Base-by-base conservation (phyloP, 1,284 basidiomycete genomes). In the Somion occarium region DNA sequence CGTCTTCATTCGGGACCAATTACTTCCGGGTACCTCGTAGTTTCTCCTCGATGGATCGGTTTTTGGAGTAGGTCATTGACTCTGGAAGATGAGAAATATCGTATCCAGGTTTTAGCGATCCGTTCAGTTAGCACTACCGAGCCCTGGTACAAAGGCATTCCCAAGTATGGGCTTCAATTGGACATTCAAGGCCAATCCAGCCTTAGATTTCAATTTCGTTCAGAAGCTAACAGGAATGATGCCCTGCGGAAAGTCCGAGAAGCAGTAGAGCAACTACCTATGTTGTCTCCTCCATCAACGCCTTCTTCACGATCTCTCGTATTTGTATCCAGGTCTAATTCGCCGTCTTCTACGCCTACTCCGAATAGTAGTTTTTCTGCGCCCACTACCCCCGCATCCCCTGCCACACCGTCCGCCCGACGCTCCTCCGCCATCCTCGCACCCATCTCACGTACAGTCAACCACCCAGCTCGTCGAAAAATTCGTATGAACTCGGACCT, bases 171-270 rank as follows among this genome's bases (percentile, higher is more conserved):
- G 5, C 56, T 85, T 46, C 61, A 69, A 5, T 57, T 86, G 9
- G 69, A 75, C 47, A 66, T 84, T 11, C 69, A 74, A 37, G 80
- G 78, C 11, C 75, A 77, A 38, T 56, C 65, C 3, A 74, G 79
- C 52, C 55, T 84, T 26, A 67, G 66, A 22, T 75, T 88, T 53
- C 72, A 77, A 34, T 84, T 86, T 63, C 70, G 69, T 56, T 69
- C 66, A 7, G 59, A 63, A 20, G 61, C 66, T 5, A 57, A 68
- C 3, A 68, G 83, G 26, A 74, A 81, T 49, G 75, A 82, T 49
- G 78, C 72, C 1, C 54, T 78, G 5, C 54, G 59, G 13, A 63
- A 65, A 18, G 64, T 79, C 49, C 18, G 53, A 52, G 7, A 55
- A 9, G 18, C 18, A 9, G 19, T 41, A 5, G 39, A 41, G 13